Evolutionary conservation across 2,329 filamentous ascomycete species (phyloP), one percentile per base, ranked within the genome.

Genomic region (Xylariales sp.): DNA sequence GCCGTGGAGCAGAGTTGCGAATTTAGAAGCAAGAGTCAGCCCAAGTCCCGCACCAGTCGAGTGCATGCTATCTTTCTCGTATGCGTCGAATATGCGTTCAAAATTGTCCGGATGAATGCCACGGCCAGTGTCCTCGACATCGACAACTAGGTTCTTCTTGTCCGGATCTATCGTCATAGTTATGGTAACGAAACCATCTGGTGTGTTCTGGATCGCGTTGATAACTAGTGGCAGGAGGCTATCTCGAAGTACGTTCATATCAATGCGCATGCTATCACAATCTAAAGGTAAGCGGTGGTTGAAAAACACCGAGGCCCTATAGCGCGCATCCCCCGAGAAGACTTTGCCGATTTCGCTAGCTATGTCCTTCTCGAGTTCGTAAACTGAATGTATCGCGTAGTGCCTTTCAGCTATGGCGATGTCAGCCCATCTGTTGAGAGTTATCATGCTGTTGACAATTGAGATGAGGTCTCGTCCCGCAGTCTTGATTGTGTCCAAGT

Each of bases 401-500:
- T n/a, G n/a, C 18, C 19, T 33, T 12, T 25, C 18, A 10, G 32
- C 19, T 16, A 23, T 30, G 5, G 28, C 5, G 10, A n/a, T 28
- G 5, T 41, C 40, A 8, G 40, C 29, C 40, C 40, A 41, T 2
- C 25, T 32, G 16, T 41, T 41, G 10, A 33, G 35, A 15, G 33
- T 41, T 16, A 41, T 19, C 13, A 41, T 41, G 25, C 29, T 41
- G 25, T 41, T 41, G 24, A 41, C 40, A 14, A 31, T 41, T 5
- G 40, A 29, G 29, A 41, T 41, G 6, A 41, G 35, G 11, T 38
- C 40, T 10, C 36, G 35, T 12, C 34, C 40, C 12, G 40, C 29
- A 12, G 24, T 33, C 23, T 27, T 21, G 10, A 41, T 41, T 5
- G 39, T 41, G n/a, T 29, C 21, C 15, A 25, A 18, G 5, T 2